Percentiles rank a stretch among this genome's conserved stretches.
Conservation (phyloP, 352 stramenopile genomes). For the Pythium dissotocum region DNA sequence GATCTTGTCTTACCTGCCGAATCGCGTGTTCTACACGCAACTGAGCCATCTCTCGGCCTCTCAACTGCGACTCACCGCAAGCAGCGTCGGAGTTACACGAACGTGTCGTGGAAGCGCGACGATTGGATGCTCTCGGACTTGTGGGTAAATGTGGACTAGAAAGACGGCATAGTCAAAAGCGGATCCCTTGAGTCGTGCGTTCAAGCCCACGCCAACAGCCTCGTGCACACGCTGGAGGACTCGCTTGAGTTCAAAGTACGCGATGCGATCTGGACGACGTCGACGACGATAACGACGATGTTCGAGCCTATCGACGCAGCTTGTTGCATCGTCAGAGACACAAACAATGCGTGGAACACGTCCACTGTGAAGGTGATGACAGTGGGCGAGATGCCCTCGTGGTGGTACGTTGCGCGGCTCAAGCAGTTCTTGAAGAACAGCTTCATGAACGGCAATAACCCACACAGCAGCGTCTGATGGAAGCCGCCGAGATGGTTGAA, state of each 20-base stretch:
- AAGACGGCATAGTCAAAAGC: too few relatives aligned
- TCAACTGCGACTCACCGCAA: too few relatives aligned
- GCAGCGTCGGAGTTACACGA: too few relatives aligned
- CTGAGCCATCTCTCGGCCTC: not conserved
- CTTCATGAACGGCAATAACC: not conserved
- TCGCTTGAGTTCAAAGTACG: too few relatives aligned
- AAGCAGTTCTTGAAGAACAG: conserved; percentile 5
- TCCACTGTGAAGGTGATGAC: conserved; percentile 6
- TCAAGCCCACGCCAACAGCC: too few relatives aligned
- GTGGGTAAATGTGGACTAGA: too few relatives aligned
- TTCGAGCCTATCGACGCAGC: too few relatives aligned
- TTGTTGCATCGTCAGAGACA: conserved; percentile 9
- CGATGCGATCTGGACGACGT: conserved; percentile 16
- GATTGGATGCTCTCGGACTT: too few relatives aligned
- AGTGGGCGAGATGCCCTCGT: not conserved
- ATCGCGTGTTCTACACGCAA: not conserved
- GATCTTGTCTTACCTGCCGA: not conserved
- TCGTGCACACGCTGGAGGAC: too few relatives aligned
- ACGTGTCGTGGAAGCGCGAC: too few relatives aligned
- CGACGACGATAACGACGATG: too few relatives aligned
- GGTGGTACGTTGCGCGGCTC: not conserved
- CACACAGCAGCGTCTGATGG: not conserved
- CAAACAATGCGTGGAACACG: conserved; percentile 6
- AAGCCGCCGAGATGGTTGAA: not conserved
- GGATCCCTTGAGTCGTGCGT: too few relatives aligned